Evolutionary conservation across 331 rosid species (phyloP).

Genomic region (Spiraea crenata): DNA sequence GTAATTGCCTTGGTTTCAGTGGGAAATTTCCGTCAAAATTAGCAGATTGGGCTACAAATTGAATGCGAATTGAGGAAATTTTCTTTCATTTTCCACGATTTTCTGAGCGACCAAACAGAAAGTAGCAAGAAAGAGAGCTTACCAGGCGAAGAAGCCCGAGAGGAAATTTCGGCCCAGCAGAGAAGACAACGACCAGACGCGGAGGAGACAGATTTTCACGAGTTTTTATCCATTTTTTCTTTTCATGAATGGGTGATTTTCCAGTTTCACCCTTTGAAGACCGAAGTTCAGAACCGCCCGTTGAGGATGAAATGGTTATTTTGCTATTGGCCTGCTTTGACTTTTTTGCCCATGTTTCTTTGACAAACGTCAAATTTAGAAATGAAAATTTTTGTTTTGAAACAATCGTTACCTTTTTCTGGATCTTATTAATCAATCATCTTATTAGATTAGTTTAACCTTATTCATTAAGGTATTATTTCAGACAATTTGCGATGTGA

Average conservation of each 20-base stretch:
- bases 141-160: conserved; percentile 29
- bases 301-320: conserved; percentile 1
- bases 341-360: neutral
- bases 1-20: neutral
- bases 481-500: no score
- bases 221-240: neutral
- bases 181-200: conserved; percentile 6
- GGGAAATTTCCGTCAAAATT: neutral
- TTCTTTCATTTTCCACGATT: conserved; percentile 9
- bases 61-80: neutral
- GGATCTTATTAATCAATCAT: no score
- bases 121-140: conserved; percentile 18
- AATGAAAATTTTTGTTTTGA: neutral
- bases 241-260: neutral
- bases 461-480: no score
- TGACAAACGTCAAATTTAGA: neutral
- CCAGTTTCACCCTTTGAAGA: conserved; percentile 31
- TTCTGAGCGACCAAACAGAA: conserved; percentile 23
- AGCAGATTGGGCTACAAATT: neutral
- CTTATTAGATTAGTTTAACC: no score
- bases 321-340: neutral
- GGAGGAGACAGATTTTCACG: neutral
- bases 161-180: neutral
- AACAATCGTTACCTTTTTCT: no score
- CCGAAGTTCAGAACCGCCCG: neutral